Base-by-base conservation (phyloP, 352 stramenopile genomes). In the Pythium folliculosum region DNA sequence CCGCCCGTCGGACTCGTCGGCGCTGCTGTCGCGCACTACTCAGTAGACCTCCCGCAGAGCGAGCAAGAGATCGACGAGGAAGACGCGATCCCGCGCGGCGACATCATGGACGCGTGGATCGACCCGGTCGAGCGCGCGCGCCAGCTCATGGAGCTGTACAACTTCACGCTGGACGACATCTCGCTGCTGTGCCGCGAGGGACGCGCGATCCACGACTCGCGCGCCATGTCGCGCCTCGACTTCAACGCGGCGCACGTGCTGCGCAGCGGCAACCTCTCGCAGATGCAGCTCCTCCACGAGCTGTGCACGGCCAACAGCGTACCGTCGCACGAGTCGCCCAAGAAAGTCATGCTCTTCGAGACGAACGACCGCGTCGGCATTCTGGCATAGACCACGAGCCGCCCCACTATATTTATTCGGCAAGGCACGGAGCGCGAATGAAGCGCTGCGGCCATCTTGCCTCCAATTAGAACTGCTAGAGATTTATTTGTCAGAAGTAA, bases 1-100 rank as follows among this genome's bases (percentile, higher is more conserved):
- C 80, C 80, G 10, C 77, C 80, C 9, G 75, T 89, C 45, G 80
- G 80, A 2, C 67, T 89, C n/a, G 58, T 80, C 8, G 77, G 80
- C 7, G 56, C 60, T 1, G 74, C 80, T n/a, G 73, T 72, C 12
- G 30, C 32, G 52, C 67, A 74, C 21, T 52, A 73, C 17, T 50
- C 69, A 7, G 38, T 64, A 38, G 50, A 74, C 14, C 58, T 59
- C 3, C 56, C 32, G 10, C 67, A 76, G 38, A 72, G 59, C 44
- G 53, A 78, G 14, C 60, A 66, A 23, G 69, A 77, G 13, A 72
- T 74, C 19, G 55, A 71, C 13, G 58, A 76, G n/a, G 73, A 75
- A 21, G 74, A 81, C 48, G n/a, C 16, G 17, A 60, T 62, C 22
- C 67, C 67, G 23, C 60, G 60, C 48, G 47, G 54, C 19, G 60